A percentile compares a stretch with the other conserved stretches of the same genome.
These are phyloP conservation scores for Ampelomyces quisqualis DNA, from an alignment of 2,329 filamentous ascomycete genomes.

Conservation along the genomic window DNA sequence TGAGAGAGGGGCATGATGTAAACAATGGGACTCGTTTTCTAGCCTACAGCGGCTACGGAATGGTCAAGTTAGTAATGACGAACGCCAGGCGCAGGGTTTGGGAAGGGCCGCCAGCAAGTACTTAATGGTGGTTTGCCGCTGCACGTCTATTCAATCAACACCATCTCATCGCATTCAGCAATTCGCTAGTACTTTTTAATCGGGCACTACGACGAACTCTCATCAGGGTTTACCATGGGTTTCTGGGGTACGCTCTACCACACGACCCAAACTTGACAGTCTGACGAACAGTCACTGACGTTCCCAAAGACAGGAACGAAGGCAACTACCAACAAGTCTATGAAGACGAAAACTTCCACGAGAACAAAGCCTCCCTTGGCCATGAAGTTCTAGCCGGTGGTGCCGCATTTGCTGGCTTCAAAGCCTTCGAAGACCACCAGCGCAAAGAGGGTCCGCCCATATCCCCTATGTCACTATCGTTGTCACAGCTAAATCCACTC, in stretches of 20 bases:
- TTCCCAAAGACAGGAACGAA: slow-evolving; percentile 52
- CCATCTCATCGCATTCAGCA: too few relatives aligned
- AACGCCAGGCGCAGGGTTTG: slow-evolving; percentile 5
- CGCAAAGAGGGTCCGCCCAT: slow-evolving; percentile 61
- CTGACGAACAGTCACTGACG: slow-evolving; percentile 1
- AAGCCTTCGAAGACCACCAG: slow-evolving; percentile 75
- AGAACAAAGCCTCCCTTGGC: slow-evolving; percentile 63
- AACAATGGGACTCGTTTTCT: slow-evolving; percentile 9
- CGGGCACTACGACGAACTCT: not conserved
- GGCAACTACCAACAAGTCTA: slow-evolving; percentile 59
- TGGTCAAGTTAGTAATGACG: slow-evolving; percentile 12
- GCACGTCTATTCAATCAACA: not conserved
- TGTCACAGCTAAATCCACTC: slow-evolving; percentile 1
- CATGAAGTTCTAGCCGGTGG: slow-evolving; percentile 76
- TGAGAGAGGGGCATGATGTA: slow-evolving; percentile 27
- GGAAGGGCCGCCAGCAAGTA: slow-evolving; percentile 9
- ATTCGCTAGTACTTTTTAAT: too few relatives aligned
- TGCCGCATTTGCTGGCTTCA: slow-evolving; percentile 77
- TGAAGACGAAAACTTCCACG: slow-evolving; percentile 46
- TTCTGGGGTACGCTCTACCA: slow-evolving; percentile 48
- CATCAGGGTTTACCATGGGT: slow-evolving; percentile 35
- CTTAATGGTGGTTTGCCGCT: slow-evolving; percentile 11
- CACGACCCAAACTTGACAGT: not conserved
- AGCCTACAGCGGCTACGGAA: slow-evolving; percentile 3
- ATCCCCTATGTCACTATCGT: not conserved